Evolutionary conservation across 805 yeast genomes (phyloP).

Genomic region (Candida multigemmis): DNA sequence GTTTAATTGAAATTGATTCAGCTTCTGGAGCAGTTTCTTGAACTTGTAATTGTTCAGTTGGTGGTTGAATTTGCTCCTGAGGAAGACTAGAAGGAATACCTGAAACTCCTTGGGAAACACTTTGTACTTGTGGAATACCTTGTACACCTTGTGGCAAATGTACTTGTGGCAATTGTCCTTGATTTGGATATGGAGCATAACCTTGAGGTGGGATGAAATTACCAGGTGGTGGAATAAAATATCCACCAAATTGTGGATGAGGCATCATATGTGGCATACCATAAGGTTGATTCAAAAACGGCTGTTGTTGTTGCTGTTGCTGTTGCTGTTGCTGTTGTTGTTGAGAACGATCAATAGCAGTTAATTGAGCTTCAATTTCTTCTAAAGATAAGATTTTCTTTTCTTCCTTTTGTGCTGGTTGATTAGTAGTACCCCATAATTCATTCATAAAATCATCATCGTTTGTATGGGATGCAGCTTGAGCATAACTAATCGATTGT

Average conservation of each 20-base stretch:
- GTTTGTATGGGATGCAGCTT: conserved; percentile 25
- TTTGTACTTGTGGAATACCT: conserved; percentile 4
- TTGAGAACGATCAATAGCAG: conserved; percentile 31
- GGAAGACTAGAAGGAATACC: conserved; percentile 5
- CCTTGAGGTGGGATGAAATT: conserved; percentile 27
- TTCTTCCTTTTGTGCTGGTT: conserved; percentile 11
- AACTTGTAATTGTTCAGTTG: background rate
- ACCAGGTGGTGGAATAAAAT: conserved; percentile 34
- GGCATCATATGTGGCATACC: conserved; percentile 25
- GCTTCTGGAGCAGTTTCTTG: background rate
- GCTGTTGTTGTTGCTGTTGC: conserved; percentile 13
- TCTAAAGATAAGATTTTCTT: conserved; percentile 61
- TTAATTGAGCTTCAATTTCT: conserved; percentile 75
- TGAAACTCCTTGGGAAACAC: no score
- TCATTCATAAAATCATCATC: conserved; percentile 39
- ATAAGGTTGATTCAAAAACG: conserved; percentile 22
- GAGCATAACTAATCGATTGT: conserved; percentile 29
- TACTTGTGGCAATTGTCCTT: conserved; percentile 16
- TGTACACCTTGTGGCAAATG: conserved; percentile 16
- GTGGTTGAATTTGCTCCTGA: conserved; percentile 1
- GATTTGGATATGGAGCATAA: conserved; percentile 8
- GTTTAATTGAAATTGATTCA: conserved; percentile 1
- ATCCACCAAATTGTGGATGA: conserved; percentile 26
- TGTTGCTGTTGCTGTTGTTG: conserved; percentile 11
- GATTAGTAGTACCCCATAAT: conserved; percentile 31